Evolutionary conservation across 768 basidiomycete species (phyloP).

Genomic region (Russula emetica): DNA sequence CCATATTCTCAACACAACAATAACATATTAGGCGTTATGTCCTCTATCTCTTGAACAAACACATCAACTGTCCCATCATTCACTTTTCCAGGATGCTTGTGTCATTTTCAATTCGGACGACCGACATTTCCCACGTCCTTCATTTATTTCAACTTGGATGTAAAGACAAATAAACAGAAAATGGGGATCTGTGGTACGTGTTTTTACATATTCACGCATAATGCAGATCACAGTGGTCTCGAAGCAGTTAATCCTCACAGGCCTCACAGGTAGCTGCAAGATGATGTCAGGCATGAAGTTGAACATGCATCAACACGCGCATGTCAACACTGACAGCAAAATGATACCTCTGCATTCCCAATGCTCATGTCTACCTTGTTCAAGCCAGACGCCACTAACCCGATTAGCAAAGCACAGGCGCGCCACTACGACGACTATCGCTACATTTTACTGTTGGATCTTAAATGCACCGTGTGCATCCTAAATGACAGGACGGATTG

Average conservation of each 20-base stretch:
- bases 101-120: background rate
- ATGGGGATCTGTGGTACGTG: background rate
- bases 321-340: background rate
- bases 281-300: background rate
- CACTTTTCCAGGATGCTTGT: background rate
- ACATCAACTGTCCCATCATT: too few relatives aligned
- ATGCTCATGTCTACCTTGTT: background rate
- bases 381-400: background rate
- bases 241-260: background rate
- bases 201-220: background rate
- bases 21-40: slow-evolving; percentile 7
- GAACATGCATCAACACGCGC: background rate
- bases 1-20: background rate
- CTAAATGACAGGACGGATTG: background rate
- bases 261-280: background rate
- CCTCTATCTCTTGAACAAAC: background rate
- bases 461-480: background rate
- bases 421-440: background rate
- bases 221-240: background rate
- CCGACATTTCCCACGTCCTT: background rate
- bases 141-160: background rate
- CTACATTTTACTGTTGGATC: background rate
- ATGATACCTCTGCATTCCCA: background rate
- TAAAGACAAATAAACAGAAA: background rate
- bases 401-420: background rate